These are phyloP conservation scores for Globisporangium camurandrum DNA, from an alignment of 352 stramenopile genomes.

Conservation along the genomic window DNA sequence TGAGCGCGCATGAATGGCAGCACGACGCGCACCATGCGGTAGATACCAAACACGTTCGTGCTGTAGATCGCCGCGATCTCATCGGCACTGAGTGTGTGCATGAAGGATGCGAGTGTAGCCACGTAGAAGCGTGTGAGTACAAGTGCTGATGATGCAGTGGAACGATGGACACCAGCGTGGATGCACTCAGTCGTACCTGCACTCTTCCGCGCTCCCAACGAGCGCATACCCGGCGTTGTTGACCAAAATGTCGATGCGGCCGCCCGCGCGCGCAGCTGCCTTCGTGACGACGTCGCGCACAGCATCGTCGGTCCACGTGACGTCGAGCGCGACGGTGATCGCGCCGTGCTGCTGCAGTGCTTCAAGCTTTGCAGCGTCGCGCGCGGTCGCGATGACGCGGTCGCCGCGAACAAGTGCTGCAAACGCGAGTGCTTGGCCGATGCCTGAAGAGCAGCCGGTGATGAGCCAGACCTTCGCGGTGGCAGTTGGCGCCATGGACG, in stretches of 20 bases:
- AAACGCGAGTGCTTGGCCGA: slow-evolving; percentile 17
- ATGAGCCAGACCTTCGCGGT: slow-evolving; percentile 8
- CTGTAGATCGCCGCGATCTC: slow-evolving; percentile 27
- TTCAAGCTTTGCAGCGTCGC: slow-evolving; percentile 14
- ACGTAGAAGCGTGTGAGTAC: slow-evolving; percentile 6
- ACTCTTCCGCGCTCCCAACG: slow-evolving; percentile 30
- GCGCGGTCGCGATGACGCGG: slow-evolving; percentile 32
- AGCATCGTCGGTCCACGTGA: slow-evolving; percentile 22
- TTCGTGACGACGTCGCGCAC: slow-evolving; percentile 17
- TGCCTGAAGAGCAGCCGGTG: slow-evolving; percentile 16
- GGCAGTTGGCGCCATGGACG: not conserved
- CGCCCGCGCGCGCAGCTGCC: slow-evolving; percentile 11
- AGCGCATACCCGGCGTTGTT: slow-evolving; percentile 41
- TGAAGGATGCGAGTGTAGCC: not conserved
- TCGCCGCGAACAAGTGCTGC: slow-evolving; percentile 22
- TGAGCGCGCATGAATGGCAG: slow-evolving; percentile 5
- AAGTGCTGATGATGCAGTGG: not conserved
- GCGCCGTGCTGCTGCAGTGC: slow-evolving; percentile 24
- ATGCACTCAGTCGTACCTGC: too few species aligned
- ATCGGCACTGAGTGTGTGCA: slow-evolving; percentile 9
- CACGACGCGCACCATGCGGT: slow-evolving; percentile 21
- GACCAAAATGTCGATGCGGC: slow-evolving; percentile 31
- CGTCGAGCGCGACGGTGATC: slow-evolving; percentile 23
- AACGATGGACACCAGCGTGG: too few species aligned
- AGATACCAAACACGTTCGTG: slow-evolving; percentile 37